A percentile compares a stretch with the other conserved stretches of the same genome.
Evolutionary conservation across 1,139 yeast species (phyloP).

Genomic region (Lodderomyces beijingensis): DNA sequence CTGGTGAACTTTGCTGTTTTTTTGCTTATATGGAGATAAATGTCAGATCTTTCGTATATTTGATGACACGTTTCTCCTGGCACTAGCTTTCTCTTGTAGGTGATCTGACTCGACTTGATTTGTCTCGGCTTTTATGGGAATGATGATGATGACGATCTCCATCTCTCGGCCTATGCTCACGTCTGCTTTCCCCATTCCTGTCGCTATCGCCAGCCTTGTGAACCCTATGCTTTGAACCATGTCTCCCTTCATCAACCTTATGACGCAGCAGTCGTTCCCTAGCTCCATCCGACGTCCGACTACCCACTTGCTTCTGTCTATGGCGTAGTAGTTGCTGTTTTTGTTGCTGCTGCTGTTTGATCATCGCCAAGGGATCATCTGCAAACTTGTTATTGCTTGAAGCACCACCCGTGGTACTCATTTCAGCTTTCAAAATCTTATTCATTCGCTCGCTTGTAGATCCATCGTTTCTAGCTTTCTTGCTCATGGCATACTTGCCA

Average conservation of each 20-base stretch:
- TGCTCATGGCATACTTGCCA: slow-evolving; percentile 16
- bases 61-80: too few relatives aligned
- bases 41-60: too few relatives aligned
- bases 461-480: slow-evolving; percentile 6
- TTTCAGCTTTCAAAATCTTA: slow-evolving; percentile 13
- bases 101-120: too few relatives aligned
- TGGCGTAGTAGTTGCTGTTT: slow-evolving; percentile 1
- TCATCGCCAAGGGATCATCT: slow-evolving; percentile 55
- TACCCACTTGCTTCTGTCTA: neutral
- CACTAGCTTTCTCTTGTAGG: too few relatives aligned
- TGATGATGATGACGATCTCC: too few relatives aligned
- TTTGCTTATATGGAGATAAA: too few relatives aligned
- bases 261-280: neutral
- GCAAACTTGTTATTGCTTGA: slow-evolving; percentile 12
- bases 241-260: neutral
- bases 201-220: neutral
- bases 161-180: too few relatives aligned
- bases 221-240: neutral
- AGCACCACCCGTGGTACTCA: slow-evolving; percentile 7
- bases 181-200: neutral
- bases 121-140: too few relatives aligned
- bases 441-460: slow-evolving; percentile 13
- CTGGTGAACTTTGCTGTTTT: too few relatives aligned
- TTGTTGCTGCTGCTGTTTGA: slow-evolving; percentile 35
- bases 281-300: too few relatives aligned